These are phyloP conservation scores for Tripterygium wilfordii DNA, from an alignment of 177 flowering plant species.

Conservation along the genomic window DNA sequence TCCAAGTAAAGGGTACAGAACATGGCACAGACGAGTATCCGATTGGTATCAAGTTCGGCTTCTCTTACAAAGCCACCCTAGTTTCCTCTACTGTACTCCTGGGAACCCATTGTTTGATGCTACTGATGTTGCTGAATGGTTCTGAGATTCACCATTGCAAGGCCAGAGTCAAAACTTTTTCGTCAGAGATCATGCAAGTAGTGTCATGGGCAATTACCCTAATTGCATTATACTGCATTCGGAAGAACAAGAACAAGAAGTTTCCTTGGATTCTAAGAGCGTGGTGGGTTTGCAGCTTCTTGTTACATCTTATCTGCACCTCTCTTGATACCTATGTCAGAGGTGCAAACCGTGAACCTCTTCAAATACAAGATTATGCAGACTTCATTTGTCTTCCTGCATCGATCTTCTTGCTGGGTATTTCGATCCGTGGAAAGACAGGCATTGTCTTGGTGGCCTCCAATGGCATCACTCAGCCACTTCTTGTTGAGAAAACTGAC, in stretches of 20 bases:
- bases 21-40: slow-evolving; percentile 19
- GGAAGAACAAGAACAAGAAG: slow-evolving; percentile 19
- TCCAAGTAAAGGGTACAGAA: slow-evolving; percentile 23
- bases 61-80: slow-evolving; percentile 39
- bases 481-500: slow-evolving; percentile 37
- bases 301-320: slow-evolving; percentile 25
- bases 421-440: slow-evolving; percentile 61
- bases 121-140: slow-evolving; percentile 32
- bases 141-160: slow-evolving; percentile 31
- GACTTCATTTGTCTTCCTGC: slow-evolving; percentile 39
- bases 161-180: slow-evolving; percentile 15
- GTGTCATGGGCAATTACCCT: slow-evolving; percentile 48
- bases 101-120: slow-evolving; percentile 31
- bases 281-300: slow-evolving; percentile 83
- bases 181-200: slow-evolving; percentile 46
- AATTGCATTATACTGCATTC: slow-evolving; percentile 25
- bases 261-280: slow-evolving; percentile 68
- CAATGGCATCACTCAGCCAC: slow-evolving; percentile 54
- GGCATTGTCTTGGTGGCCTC: slow-evolving; percentile 25
- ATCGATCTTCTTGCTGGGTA: slow-evolving; percentile 36
- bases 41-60: slow-evolving; percentile 20
- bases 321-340: slow-evolving; percentile 31
- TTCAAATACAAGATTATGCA: slow-evolving; percentile 34
- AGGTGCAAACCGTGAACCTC: slow-evolving; percentile 17
- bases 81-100: slow-evolving; percentile 39